phyloP scores from a whole-genome alignment of 2,329 filamentous ascomycete species.

The Aspergillus amoenus region DNA sequence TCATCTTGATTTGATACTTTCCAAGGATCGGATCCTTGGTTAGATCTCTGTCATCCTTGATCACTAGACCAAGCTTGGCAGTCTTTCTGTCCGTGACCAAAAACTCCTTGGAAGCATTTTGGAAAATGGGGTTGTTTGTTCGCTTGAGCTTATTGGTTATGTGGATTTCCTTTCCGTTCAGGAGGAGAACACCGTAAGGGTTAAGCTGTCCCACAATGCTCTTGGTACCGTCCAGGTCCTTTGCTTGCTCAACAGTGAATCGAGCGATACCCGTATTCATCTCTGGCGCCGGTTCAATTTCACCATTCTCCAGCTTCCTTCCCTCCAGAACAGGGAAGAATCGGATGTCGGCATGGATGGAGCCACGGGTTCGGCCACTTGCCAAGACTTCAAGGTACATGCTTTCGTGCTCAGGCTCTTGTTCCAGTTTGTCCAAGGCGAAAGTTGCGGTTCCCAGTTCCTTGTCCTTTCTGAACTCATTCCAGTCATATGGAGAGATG shows the following conservation, averaged over 20 bases:
- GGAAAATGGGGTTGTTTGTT: constrained; percentile 96
- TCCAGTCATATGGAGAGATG: constrained; percentile 85
- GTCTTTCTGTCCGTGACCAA: constrained; percentile 91
- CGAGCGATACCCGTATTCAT: constrained; percentile 91
- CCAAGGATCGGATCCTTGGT: constrained; percentile 79
- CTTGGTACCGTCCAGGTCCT: constrained; percentile 90
- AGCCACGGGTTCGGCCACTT: constrained; percentile 79
- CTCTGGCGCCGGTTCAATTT: constrained; percentile 76
- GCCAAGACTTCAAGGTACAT: constrained; percentile 79
- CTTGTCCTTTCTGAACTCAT: constrained; percentile 95
- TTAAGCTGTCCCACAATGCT: constrained; percentile 88
- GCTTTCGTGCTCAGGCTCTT: constrained; percentile 76
- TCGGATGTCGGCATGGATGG: constrained; percentile 76
- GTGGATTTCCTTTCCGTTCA: constrained; percentile 91
- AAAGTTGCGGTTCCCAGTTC: constrained; percentile 88
- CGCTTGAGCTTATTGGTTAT: constrained; percentile 90
- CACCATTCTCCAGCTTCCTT: constrained; percentile 67
- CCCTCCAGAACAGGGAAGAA: constrained; percentile 92
- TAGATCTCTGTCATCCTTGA: constrained; percentile 94
- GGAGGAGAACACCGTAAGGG: constrained; percentile 81
- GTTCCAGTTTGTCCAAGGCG: constrained; percentile 76
- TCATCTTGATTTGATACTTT: constrained; percentile 91
- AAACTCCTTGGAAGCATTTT: constrained; percentile 88
- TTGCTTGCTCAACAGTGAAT: constrained; percentile 92
- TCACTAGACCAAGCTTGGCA: constrained; percentile 83